Conservation (phyloP, 306 rosid genomes). For the Citrullus amarus region DNA sequence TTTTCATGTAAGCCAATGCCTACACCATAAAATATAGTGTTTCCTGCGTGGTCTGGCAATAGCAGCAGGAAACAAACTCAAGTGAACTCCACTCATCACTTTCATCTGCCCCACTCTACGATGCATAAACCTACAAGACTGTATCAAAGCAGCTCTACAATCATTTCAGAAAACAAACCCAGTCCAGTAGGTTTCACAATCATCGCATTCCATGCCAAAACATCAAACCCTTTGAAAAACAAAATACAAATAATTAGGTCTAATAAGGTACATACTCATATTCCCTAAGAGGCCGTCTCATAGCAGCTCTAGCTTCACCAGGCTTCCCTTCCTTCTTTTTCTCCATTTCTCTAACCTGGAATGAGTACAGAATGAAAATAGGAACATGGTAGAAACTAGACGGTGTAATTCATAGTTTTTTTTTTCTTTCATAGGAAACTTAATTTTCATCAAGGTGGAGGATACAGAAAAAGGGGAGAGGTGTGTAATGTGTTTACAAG, state of each 20-base stretch:
- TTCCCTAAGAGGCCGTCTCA: conserved; percentile 86
- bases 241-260: not conserved
- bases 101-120: too few species aligned
- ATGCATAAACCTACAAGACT: conserved; percentile 59
- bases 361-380: conserved; percentile 5
- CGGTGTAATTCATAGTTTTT: not conserved
- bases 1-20: too few species aligned
- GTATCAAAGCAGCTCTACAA: conserved; percentile 57
- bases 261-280: conserved; percentile 40
- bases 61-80: too few species aligned
- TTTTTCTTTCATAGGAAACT: too few species aligned
- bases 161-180: not conserved
- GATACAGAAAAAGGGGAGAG: too few species aligned
- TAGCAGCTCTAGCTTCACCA: conserved; percentile 87
- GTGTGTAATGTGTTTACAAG: not conserved
- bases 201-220: not conserved
- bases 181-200: conserved; percentile 58
- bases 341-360: conserved; percentile 92
- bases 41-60: too few species aligned
- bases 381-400: not conserved
- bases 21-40: too few species aligned
- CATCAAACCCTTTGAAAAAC: not conserved
- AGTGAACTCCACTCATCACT: too few species aligned
- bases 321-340: conserved; percentile 96
- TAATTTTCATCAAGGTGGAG: too few species aligned